Evolutionary conservation across 2,329 filamentous ascomycete species (phyloP), one percentile per base, ranked within the genome.

Genomic region (Aspergillus unguis): DNA sequence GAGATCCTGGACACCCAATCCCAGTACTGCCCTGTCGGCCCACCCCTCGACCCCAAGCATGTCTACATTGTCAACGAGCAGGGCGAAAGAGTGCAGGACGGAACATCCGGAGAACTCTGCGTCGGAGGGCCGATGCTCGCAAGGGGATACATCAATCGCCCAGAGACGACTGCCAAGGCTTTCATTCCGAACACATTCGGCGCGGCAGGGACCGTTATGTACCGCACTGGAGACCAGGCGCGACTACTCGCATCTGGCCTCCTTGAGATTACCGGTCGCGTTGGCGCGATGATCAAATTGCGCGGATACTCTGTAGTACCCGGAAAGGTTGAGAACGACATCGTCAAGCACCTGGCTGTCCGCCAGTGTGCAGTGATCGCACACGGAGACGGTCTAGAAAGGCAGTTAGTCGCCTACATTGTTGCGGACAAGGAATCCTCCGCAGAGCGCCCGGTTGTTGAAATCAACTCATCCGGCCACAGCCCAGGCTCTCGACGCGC

Each of bases 271-370:
- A 90, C 85, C 5, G 87, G 87, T 32, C 83, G 87, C 47, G 85
- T 89, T 1, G 87, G 87, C 10, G 82, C 84, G 9, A 90, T 91
- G 87, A 90, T 91, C 73, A 91, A 91, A 71, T 80, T 90, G 8
- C 83, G 87, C 53, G 87, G 87, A 1, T 91, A 90, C 64, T 90
- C 86, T 1, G 85, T 91, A 3, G 87, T 90, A 26, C 87, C 87
- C 5, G 85, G 84, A 6, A 88, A 88, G 53, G 87, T 91, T 1
- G 86, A 92, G 66, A 86, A 84, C 59, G 83, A 84, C 5, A 87
- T 92, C 52, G 77, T 85, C 50, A 81, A 83, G 59, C 78, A 88
- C 57, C 72, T 92, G 31, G 86, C 86, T 9, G 86, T 91, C 47
- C 82, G 80, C 1, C 81, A 85, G 44, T 90, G 87, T 58, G 86